Base-by-base conservation (phyloP, 768 basidiomycete species). In the Trametes cingulata region DNA sequence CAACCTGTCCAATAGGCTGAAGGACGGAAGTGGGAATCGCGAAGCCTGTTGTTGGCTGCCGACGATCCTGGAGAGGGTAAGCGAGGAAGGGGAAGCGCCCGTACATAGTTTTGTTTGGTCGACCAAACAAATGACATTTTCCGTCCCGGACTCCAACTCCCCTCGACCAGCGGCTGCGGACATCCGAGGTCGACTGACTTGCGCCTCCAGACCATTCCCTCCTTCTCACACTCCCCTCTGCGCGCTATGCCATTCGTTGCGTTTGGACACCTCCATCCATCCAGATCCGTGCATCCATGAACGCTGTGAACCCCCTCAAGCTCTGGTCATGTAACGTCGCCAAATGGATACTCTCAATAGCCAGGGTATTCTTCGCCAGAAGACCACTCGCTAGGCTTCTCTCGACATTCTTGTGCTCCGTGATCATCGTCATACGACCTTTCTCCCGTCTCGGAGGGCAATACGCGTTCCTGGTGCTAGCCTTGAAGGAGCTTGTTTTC, bases 401-500 rank as follows among this genome's bases (percentile, higher is more conserved):
- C 19, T 80, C 80, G 15, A 79, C 80, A 19, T 64, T 79, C 22
- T 65, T 81, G 13, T 81, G 80, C 62, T 70, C 72, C 20, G 49
- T 75, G 29, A 60, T 76, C 35, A 69, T 81, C 47, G 77, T 74
- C 19, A 55, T 77, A 13, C 75, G 72, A 2, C 76, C 78, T 0
- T 76, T 79, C 59, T 77, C 79, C 17, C 66, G 56, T 29, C 68
- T 73, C 19, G 80, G 79, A 7, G 77, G 79, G 6, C 46, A 56
- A 2, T 73, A 65, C 25, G 78, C 77, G 17, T 81, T 77, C 65
- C 71, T 80, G 6, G 68, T 66, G 1, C 64, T 72, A 1, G 63
- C 69, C 14, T 62, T 82, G 39, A 79, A 81, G 53, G 82, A 82
- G 55, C 74, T 80, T 9, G 74, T 80, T 50, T 82, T 82, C 63